Evolutionary conservation across 1,139 yeast genomes (phyloP).

Genomic region (Scheffersomyces stambukii): DNA sequence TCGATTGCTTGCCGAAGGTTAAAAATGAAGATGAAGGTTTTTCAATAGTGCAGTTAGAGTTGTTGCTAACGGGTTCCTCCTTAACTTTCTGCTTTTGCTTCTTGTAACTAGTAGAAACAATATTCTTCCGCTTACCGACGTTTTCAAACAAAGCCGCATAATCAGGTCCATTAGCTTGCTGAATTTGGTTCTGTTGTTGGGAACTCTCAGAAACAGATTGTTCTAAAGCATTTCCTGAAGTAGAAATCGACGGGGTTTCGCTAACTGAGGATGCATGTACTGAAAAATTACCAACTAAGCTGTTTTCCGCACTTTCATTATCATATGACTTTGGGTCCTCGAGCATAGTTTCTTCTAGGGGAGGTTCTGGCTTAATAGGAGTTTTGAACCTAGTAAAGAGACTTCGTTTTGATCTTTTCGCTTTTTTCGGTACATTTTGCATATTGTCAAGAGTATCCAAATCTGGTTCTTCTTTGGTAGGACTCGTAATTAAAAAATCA

Average conservation of each 20-base stretch:
- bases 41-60: constrained; percentile 13
- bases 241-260: constrained; percentile 23
- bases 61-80: constrained; percentile 6
- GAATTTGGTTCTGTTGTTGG: constrained; percentile 7
- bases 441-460: constrained; percentile 12
- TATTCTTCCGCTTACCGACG: constrained; percentile 40
- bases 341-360: constrained; percentile 2
- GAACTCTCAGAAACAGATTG: constrained; percentile 13
- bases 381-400: constrained; percentile 40
- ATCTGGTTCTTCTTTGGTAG: constrained; percentile 18
- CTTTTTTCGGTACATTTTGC: constrained; percentile 21
- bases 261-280: constrained; percentile 19
- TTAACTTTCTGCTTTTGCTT: constrained; percentile 11
- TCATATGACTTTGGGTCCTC: constrained; percentile 9
- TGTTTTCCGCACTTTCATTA: constrained; percentile 13
- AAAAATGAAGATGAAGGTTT: constrained; percentile 13
- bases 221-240: constrained; percentile 11
- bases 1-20: constrained; percentile 6
- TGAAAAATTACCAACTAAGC: constrained; percentile 10
- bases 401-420: constrained; percentile 32
- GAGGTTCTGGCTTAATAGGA: constrained; percentile 14
- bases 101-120: constrained; percentile 18
- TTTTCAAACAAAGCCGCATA: constrained; percentile 45
- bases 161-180: constrained; percentile 30
- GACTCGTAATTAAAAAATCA: constrained; percentile 17